phyloP scores from a whole-genome alignment of 805 yeast species.

The Lachancea meyersii region DNA sequence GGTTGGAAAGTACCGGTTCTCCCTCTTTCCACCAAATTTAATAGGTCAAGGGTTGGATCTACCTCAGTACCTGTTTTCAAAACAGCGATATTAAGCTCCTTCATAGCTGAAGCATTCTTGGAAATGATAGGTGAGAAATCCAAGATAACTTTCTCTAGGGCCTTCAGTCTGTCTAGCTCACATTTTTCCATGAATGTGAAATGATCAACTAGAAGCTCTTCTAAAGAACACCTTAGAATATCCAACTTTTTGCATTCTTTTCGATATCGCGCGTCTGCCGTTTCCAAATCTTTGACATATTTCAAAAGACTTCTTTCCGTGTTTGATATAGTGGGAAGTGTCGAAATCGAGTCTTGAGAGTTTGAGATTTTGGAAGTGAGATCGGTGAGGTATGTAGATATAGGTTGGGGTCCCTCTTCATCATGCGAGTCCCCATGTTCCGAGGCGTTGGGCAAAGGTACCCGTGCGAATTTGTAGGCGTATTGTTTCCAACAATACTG shows the following conservation, averaged over 20 bases:
- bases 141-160: constrained; percentile 65
- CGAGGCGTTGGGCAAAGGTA: constrained; percentile 21
- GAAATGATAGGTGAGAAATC: constrained; percentile 67
- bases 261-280: constrained; percentile 52
- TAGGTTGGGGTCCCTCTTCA: constrained; percentile 4
- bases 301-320: constrained; percentile 40
- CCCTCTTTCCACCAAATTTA: constrained; percentile 58
- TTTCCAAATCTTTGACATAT: constrained; percentile 50
- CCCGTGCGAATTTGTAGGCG: constrained; percentile 51
- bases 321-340: constrained; percentile 5
- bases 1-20: constrained; percentile 74
- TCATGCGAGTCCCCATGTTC: not conserved
- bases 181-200: constrained; percentile 73
- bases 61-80: constrained; percentile 63
- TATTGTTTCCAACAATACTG: constrained; percentile 75
- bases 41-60: constrained; percentile 61
- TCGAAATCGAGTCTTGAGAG: constrained; percentile 1
- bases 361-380: constrained; percentile 10
- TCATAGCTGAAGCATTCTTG: constrained; percentile 51
- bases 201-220: constrained; percentile 67
- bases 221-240: constrained; percentile 61
- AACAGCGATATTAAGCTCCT: constrained; percentile 54
- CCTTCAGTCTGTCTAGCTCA: constrained; percentile 70
- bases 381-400: constrained; percentile 15
- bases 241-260: constrained; percentile 55